These are phyloP conservation scores for Quercus lobata DNA, from an alignment of 331 rosid species.

Conservation along the genomic window DNA sequence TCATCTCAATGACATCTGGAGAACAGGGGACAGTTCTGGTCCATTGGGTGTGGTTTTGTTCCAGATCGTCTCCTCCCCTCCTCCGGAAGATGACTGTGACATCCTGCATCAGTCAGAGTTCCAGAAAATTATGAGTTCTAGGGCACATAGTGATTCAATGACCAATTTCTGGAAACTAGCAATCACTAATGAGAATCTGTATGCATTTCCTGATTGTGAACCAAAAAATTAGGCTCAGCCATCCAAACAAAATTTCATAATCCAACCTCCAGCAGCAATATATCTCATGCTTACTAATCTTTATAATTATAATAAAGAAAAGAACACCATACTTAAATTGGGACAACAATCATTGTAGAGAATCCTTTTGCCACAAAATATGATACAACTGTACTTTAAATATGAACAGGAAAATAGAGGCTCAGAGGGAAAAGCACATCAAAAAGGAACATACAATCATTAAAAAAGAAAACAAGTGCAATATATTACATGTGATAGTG, in stretches of 20 bases:
- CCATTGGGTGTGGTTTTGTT: slow-evolving; percentile 77
- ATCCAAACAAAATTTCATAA: background rate
- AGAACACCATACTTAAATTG: background rate
- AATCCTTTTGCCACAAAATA: background rate
- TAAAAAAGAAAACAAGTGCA: background rate
- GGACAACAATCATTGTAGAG: background rate
- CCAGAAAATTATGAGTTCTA: slow-evolving; percentile 17
- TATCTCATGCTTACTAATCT: background rate
- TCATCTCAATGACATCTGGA: slow-evolving; percentile 86
- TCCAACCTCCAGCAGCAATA: slow-evolving; percentile 3
- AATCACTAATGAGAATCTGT: background rate
- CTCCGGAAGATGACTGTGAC: slow-evolving; percentile 88
- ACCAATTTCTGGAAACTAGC: background rate
- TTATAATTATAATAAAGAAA: background rate
- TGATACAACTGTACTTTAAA: background rate
- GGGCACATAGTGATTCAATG: background rate
- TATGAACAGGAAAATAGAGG: background rate
- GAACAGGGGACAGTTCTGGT: slow-evolving; percentile 58
- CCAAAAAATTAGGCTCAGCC: background rate
- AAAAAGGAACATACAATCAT: background rate
- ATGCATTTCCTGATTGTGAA: background rate
- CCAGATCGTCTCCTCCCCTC: slow-evolving; percentile 93
- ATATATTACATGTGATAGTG: background rate
- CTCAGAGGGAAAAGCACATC: slow-evolving; percentile 8
- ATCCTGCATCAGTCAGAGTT: slow-evolving; percentile 55